Conservation (phyloP, 2,329 filamentous ascomycete species). For the Pseudocercospora fuligena region DNA sequence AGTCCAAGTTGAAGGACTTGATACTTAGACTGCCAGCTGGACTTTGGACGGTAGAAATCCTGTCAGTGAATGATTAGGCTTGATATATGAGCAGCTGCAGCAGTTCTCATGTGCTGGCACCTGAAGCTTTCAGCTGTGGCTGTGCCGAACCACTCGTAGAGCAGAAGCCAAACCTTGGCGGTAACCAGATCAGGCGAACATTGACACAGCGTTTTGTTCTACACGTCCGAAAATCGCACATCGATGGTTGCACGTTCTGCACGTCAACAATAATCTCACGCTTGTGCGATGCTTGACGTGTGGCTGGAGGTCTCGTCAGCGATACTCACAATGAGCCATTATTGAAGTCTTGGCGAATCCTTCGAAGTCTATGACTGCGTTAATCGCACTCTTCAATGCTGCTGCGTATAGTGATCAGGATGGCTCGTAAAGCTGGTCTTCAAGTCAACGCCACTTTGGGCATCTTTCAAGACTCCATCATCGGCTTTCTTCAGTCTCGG, state of each 20-base stretch:
- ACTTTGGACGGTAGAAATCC: not conserved
- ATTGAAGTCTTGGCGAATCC: not conserved
- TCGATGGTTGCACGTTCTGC: too few species aligned
- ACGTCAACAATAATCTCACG: too few species aligned
- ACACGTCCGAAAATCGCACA: too few species aligned
- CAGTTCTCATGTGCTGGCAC: not conserved
- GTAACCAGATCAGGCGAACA: not conserved
- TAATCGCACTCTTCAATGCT: not conserved
- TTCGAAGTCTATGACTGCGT: too few species aligned
- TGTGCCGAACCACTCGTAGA: slow-evolving; percentile 5
- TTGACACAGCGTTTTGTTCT: too few species aligned
- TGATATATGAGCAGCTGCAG: not conserved
- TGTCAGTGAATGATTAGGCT: not conserved
- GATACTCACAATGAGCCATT: slow-evolving; percentile 1
- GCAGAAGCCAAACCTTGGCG: slow-evolving; percentile 6
- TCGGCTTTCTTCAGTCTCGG: slow-evolving; percentile 53
- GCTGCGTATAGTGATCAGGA: slow-evolving; percentile 21
- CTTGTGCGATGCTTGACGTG: too few species aligned
- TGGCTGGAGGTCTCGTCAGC: not conserved
- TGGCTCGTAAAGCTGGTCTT: slow-evolving; percentile 69
- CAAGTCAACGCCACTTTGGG: slow-evolving; percentile 65
- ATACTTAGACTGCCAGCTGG: too few species aligned
- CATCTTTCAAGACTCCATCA: slow-evolving; percentile 58
- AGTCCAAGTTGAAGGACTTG: not conserved
- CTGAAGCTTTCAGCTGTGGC: slow-evolving; percentile 1